Percentiles rank a stretch among this genome's conserved stretches.
These are phyloP conservation scores for Neurospora tetraspora DNA, from an alignment of 495 filamentous ascomycete genomes.

Conservation along the genomic window DNA sequence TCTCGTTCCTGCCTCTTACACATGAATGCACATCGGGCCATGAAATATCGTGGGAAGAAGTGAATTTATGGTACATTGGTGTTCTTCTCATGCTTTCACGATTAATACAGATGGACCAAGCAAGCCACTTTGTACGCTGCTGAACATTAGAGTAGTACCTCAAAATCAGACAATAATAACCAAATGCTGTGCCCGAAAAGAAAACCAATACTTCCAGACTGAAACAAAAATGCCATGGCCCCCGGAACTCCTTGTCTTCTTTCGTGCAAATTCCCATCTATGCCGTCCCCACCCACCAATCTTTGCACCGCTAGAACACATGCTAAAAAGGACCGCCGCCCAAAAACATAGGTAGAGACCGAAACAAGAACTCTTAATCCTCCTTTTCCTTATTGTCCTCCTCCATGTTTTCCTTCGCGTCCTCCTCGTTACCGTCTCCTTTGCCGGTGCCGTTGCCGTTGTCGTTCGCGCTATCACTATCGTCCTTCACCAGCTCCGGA, in stretches of 20 bases:
- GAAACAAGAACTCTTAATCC: not conserved
- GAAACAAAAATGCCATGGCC: no score
- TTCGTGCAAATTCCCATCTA: not conserved
- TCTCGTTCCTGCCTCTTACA: not conserved
- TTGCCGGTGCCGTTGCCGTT: not conserved
- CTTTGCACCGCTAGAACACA: not conserved
- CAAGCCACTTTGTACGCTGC: not conserved
- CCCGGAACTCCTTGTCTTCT: not conserved
- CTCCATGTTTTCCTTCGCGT: not conserved
- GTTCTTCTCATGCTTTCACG: not conserved
- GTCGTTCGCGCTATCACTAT: no score
- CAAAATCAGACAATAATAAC: not conserved
- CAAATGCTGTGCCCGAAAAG: not conserved
- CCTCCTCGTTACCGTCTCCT: not conserved
- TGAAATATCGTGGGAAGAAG: not conserved
- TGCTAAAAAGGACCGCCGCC: conserved; percentile 7
- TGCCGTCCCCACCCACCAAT: not conserved
- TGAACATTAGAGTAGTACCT: not conserved
- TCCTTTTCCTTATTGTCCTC: not conserved
- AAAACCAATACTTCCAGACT: no score
- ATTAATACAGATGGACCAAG: not conserved
- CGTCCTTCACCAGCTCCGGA: not conserved
- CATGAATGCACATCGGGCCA: not conserved
- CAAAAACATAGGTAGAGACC: conserved; percentile 8
- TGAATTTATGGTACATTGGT: not conserved